Evolutionary conservation across 345 rosid species (phyloP).

Genomic region (Xanthoceras sorbifolium): DNA sequence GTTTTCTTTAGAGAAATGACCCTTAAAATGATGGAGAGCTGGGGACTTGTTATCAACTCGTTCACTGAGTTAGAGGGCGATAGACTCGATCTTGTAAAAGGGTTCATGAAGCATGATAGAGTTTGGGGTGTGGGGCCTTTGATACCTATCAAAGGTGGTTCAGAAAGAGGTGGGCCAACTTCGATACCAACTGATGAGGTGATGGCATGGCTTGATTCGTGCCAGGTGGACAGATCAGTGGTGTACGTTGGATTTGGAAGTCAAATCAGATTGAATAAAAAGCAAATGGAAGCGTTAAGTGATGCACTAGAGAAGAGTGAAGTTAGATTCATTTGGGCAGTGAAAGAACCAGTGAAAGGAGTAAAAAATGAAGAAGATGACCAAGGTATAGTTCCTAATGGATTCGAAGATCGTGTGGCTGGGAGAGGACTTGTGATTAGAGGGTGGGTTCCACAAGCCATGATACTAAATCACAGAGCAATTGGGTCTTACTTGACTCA

Average conservation of each 20-base stretch:
- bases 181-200: neutral
- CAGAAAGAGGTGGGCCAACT: slow-evolving; percentile 12
- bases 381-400: neutral
- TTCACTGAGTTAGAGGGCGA: slow-evolving; percentile 2
- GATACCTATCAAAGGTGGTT: neutral
- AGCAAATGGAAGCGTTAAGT: slow-evolving; percentile 11
- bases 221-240: neutral
- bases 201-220: slow-evolving; percentile 17
- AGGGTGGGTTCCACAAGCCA: slow-evolving; percentile 28
- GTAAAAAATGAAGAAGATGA: neutral
- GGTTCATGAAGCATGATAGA: neutral
- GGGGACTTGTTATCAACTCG: slow-evolving; percentile 21
- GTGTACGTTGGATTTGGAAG: slow-evolving; percentile 20
- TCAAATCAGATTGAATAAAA: neutral
- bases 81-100: slow-evolving; percentile 1
- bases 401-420: slow-evolving; percentile 19
- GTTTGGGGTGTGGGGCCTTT: slow-evolving; percentile 22
- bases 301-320: slow-evolving; percentile 14
- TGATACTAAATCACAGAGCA: slow-evolving; percentile 18
- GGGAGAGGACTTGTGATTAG: slow-evolving; percentile 19
- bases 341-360: slow-evolving; percentile 12
- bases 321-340: slow-evolving; percentile 16
- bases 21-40: neutral
- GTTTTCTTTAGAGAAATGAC: neutral
- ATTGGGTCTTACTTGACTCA: slow-evolving; percentile 21